Conservation (phyloP, 2,329 filamentous ascomycete genomes). For the Fusarium poae region DNA sequence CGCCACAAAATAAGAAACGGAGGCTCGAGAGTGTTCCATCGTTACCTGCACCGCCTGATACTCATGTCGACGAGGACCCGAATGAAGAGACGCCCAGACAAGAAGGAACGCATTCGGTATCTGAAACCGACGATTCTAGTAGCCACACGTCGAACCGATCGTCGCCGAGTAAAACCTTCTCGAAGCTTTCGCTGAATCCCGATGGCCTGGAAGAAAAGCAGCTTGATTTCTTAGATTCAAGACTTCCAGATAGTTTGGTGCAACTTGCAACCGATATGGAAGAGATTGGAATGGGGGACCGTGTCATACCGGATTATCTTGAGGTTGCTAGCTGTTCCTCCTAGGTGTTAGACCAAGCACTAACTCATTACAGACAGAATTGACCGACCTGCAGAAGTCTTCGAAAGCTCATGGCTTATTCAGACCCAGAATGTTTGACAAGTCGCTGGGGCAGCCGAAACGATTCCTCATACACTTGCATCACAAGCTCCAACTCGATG, state of each 20-base stretch:
- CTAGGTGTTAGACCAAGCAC: background rate
- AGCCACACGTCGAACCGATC: background rate
- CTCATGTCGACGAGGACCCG: background rate
- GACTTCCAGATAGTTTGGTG: constrained; percentile 2
- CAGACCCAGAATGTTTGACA: constrained; percentile 1
- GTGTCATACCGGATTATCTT: constrained; percentile 8
- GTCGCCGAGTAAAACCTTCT: constrained; percentile 4
- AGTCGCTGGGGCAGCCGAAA: background rate
- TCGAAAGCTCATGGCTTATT: constrained; percentile 2
- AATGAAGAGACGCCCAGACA: constrained; percentile 1
- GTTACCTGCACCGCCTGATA: constrained; percentile 1
- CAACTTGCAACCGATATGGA: constrained; percentile 9
- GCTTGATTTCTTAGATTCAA: constrained; percentile 3
- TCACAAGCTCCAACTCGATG: background rate
- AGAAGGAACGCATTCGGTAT: background rate
- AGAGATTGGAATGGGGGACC: constrained; percentile 1
- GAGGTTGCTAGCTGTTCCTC: background rate
- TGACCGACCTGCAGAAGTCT: background rate
- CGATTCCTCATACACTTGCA: background rate
- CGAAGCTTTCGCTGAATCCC: background rate
- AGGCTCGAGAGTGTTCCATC: background rate
- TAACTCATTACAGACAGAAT: background rate
- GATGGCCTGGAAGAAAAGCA: constrained; percentile 1
- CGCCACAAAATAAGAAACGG: background rate
- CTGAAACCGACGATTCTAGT: background rate